A percentile compares a stretch with the other conserved stretches of the same genome.
phyloP scores from a whole-genome alignment of 2,329 filamentous ascomycete genomes.

The Diatrype stigma region DNA sequence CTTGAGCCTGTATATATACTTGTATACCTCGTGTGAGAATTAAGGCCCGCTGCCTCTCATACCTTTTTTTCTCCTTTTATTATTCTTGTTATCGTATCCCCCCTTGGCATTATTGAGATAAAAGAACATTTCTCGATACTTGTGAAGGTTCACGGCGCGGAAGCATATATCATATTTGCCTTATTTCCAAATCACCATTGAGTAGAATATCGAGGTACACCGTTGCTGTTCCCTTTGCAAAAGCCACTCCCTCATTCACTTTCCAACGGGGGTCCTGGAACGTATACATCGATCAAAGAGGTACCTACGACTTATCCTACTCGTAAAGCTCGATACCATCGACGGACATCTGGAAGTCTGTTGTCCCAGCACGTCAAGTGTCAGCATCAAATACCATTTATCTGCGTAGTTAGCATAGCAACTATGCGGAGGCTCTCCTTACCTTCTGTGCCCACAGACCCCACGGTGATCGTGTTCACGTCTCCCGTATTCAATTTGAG shows the following conservation, averaged over 20 bases:
- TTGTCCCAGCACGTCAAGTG: not conserved
- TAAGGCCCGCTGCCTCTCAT: too few species aligned
- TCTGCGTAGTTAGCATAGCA: not conserved
- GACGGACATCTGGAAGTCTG: conserved; percentile 18
- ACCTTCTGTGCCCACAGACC: conserved; percentile 26
- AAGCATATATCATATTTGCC: too few species aligned
- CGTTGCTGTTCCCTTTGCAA: not conserved
- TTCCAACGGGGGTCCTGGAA: not conserved
- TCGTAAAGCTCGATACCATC: conserved; percentile 21
- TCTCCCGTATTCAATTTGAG: conserved; percentile 25
- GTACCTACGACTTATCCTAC: conserved; percentile 11
- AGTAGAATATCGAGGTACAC: too few species aligned
- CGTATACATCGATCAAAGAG: too few species aligned
- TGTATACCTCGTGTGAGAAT: too few species aligned
- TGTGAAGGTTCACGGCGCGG: too few species aligned
- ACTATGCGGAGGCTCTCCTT: conserved; percentile 9
- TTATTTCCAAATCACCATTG: too few species aligned
- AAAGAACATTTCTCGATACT: too few species aligned
- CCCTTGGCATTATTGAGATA: too few species aligned
- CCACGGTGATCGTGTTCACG: conserved; percentile 32
- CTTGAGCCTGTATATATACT: too few species aligned
- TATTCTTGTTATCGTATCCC: too few species aligned
- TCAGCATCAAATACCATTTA: conserved; percentile 3
- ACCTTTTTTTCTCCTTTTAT: too few species aligned
- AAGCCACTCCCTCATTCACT: not conserved